Conservation (phyloP, 73 alveolate species). For the Paramecium biaurelia region DNA sequence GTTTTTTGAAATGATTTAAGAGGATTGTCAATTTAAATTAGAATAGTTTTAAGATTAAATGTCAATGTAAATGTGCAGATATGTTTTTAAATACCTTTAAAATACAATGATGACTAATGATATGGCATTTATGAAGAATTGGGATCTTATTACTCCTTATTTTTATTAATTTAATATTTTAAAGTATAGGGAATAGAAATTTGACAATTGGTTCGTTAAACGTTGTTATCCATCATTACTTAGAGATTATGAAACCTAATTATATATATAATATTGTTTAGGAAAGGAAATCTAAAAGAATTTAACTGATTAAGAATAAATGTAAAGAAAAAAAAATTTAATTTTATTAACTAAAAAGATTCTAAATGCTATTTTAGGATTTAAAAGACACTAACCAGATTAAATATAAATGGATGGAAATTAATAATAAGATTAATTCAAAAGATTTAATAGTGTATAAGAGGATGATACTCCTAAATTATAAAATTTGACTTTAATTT, state of each 20-base stretch:
- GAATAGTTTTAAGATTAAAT: conserved; percentile 64
- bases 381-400: not conserved
- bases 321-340: not conserved
- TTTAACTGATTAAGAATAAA: not conserved
- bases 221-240: conserved; percentile 23
- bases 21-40: conserved; percentile 36
- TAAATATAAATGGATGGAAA: not conserved
- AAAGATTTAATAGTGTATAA: not conserved
- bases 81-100: conserved; percentile 58
- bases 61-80: conserved; percentile 61
- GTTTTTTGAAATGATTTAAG: conserved; percentile 34
- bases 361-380: not conserved
- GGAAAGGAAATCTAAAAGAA: conserved; percentile 25
- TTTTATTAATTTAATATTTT: conserved; percentile 11
- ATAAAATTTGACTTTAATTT: not conserved
- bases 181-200: not conserved
- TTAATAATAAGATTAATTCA: not conserved
- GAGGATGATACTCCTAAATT: not conserved
- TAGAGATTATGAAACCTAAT: conserved; percentile 25
- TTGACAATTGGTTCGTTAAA: conserved; percentile 32
- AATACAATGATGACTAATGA: conserved; percentile 60
- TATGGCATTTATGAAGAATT: conserved; percentile 63
- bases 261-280: not conserved
- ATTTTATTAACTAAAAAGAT: not conserved
- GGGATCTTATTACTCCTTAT: conserved; percentile 64